Conservation (phyloP, 2,329 filamentous ascomycete genomes). For the Colletotrichum tropicicola region DNA sequence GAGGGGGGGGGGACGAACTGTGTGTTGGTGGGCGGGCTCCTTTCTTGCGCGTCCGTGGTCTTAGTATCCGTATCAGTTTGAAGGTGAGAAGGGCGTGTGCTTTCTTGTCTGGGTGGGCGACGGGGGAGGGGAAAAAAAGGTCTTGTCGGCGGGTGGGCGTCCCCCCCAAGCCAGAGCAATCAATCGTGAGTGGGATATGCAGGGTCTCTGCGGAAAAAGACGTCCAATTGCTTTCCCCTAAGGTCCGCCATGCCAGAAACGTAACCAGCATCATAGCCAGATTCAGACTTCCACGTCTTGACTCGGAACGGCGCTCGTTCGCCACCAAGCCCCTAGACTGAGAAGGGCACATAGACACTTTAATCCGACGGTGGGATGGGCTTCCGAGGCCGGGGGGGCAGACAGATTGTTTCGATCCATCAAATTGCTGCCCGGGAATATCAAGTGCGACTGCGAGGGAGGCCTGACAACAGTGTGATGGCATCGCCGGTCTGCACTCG, state of each 20-base stretch:
- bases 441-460: neutral
- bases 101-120: neutral
- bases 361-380: constrained; percentile 11
- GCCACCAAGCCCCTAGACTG: constrained; percentile 16
- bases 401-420: neutral
- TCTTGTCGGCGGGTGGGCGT: too few relatives aligned
- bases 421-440: neutral
- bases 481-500: constrained; percentile 15
- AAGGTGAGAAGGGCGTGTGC: neutral
- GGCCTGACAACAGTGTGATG: constrained; percentile 5
- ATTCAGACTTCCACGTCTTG: constrained; percentile 20
- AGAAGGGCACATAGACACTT: constrained; percentile 3
- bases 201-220: constrained; percentile 16
- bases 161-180: neutral
- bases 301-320: constrained; percentile 18
- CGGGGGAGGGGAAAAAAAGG: too few relatives aligned
- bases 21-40: neutral
- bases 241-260: constrained; percentile 13
- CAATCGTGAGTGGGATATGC: constrained; percentile 23
- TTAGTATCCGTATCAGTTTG: neutral
- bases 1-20: neutral
- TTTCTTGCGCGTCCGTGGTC: neutral
- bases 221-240: neutral
- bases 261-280: constrained; percentile 19
- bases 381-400: neutral